Conservation (phyloP, 805 yeast genomes). For the Zygoascus biomembranicola region DNA sequence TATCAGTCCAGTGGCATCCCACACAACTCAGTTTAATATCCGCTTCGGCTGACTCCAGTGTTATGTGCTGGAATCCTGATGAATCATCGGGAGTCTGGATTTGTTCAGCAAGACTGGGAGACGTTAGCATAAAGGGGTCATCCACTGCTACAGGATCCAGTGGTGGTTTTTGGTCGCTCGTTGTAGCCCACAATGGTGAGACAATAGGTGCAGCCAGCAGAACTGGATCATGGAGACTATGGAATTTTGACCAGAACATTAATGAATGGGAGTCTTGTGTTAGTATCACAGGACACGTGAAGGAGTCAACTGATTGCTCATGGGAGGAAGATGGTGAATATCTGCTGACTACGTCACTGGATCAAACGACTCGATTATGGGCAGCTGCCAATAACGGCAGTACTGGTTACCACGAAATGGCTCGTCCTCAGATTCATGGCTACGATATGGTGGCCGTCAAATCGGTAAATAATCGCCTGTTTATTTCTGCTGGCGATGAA, state of each 20-base stretch:
- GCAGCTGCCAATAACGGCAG: slow-evolving; percentile 47
- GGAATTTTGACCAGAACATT: slow-evolving; percentile 36
- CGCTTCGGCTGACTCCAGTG: slow-evolving; percentile 85
- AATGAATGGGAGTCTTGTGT: slow-evolving; percentile 28
- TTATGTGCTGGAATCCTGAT: slow-evolving; percentile 93
- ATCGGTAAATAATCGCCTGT: slow-evolving; percentile 49
- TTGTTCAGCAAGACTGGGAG: slow-evolving; percentile 75
- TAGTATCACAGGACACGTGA: slow-evolving; percentile 70
- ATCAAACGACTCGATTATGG: slow-evolving; percentile 85
- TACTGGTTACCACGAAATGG: slow-evolving; percentile 74
- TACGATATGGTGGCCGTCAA: slow-evolving; percentile 86
- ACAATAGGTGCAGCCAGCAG: slow-evolving; percentile 69
- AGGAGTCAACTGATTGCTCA: slow-evolving; percentile 64
- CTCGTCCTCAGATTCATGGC: slow-evolving; percentile 97
- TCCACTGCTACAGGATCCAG: slow-evolving; percentile 96
- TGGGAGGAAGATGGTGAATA: slow-evolving; percentile 62
- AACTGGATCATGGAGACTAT: slow-evolving; percentile 86
- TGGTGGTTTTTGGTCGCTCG: slow-evolving; percentile 67
- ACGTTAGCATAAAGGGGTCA: slow-evolving; percentile 91
- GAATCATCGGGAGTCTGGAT: slow-evolving; percentile 83
- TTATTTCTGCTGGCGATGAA: slow-evolving; percentile 94
- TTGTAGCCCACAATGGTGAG: slow-evolving; percentile 26
- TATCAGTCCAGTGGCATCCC: slow-evolving; percentile 77
- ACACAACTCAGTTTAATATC: slow-evolving; percentile 56
- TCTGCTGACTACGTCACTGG: slow-evolving; percentile 71